Conservation (phyloP, 2,329 filamentous ascomycete genomes). For the Aspergillus ruber region DNA sequence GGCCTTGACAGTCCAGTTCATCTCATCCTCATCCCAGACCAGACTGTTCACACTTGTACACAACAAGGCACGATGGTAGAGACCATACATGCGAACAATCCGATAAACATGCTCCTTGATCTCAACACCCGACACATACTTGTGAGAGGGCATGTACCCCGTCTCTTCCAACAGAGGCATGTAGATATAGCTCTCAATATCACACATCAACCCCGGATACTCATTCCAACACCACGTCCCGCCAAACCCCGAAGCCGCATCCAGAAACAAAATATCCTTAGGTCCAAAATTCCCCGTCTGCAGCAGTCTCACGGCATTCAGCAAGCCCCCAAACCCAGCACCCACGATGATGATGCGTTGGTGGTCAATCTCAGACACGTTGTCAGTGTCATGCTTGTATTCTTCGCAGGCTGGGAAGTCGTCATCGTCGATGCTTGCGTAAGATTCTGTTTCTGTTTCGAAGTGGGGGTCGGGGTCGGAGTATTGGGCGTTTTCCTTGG, state of each 20-base stretch:
- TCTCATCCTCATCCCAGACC: slow-evolving; percentile 3
- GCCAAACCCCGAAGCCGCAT: slow-evolving; percentile 10
- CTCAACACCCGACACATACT: slow-evolving; percentile 7
- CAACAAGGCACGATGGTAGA: slow-evolving; percentile 43
- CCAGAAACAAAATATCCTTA: slow-evolving; percentile 7
- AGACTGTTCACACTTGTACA: slow-evolving; percentile 35
- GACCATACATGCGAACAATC: slow-evolving; percentile 31
- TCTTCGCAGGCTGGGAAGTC: neutral
- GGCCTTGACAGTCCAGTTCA: slow-evolving; percentile 5
- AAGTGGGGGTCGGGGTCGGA: neutral
- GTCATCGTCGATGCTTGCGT: neutral
- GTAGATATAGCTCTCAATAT: slow-evolving; percentile 48
- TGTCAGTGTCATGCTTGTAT: neutral
- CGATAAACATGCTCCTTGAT: slow-evolving; percentile 5
- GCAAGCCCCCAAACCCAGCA: slow-evolving; percentile 40
- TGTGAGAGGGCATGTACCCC: slow-evolving; percentile 5
- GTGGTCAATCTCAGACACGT: neutral
- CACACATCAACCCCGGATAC: slow-evolving; percentile 48
- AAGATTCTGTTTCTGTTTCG: neutral
- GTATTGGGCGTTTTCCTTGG: neutral
- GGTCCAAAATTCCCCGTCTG: slow-evolving; percentile 26
- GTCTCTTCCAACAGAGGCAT: slow-evolving; percentile 12
- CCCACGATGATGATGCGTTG: slow-evolving; percentile 32
- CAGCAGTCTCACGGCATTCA: slow-evolving; percentile 36
- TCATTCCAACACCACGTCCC: slow-evolving; percentile 43